Percentiles rank a stretch among this genome's conserved stretches.
Evolutionary conservation across 2,329 filamentous ascomycete species (phyloP).

Genomic region (Bipolaris bicolor): DNA sequence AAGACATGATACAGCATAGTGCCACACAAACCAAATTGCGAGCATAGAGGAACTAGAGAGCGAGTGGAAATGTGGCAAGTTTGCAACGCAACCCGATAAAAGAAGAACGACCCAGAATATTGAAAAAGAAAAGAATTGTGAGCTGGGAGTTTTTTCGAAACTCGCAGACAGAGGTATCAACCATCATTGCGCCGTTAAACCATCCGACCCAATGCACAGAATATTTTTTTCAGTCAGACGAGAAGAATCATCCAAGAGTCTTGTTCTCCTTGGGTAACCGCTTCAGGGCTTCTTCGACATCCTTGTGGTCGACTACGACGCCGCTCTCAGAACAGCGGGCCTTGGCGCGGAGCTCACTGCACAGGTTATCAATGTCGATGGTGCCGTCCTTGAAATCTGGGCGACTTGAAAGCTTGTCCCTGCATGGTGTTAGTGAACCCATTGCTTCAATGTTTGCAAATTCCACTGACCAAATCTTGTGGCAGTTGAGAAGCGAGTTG

Average conservation of each 20-base stretch:
- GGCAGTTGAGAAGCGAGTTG: constrained; percentile 76
- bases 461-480: constrained; percentile 83
- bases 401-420: constrained; percentile 88
- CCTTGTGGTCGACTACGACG: constrained; percentile 84
- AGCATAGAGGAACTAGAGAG: too few species aligned
- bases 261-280: constrained; percentile 48
- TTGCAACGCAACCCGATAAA: too few species aligned
- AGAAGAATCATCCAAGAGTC: constrained; percentile 5
- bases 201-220: constrained; percentile 12
- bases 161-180: constrained; percentile 2
- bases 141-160: not conserved
- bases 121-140: not conserved
- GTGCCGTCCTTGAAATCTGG: constrained; percentile 88
- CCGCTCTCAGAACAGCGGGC: constrained; percentile 92
- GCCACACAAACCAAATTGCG: too few species aligned
- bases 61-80: too few species aligned
- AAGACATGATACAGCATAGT: too few species aligned
- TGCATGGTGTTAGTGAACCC: constrained; percentile 53
- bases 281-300: constrained; percentile 72
- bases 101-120: not conserved
- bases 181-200: constrained; percentile 5
- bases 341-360: constrained; percentile 91
- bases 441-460: not conserved
- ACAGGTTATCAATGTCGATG: constrained; percentile 91
- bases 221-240: not conserved